Base-by-base conservation (phyloP, 352 stramenopile genomes). In the Globisporangium cederbergense region DNA sequence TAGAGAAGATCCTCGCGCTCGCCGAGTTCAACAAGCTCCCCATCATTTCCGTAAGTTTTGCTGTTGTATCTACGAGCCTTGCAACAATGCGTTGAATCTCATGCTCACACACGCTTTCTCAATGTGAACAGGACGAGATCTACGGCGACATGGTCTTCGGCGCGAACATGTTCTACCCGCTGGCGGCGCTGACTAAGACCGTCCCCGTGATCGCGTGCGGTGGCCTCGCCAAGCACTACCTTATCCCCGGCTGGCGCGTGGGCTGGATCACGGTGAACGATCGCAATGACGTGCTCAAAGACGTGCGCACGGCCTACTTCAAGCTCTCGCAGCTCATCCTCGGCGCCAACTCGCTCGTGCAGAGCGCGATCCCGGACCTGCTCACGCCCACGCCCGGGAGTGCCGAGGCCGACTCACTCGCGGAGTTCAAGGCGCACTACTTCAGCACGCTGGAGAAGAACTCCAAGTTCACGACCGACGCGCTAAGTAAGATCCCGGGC, bases 181-280 rank as follows among this genome's bases (percentile, higher is more conserved):
- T 98, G 65, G 93, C 87, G 0, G 74, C 81, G 9, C 70, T 97
- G 43, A 91, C 88, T 18, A 88, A 79, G 52, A 89, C 77, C 11
- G 89, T 97, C 1, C 89, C 89, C 0, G 79, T 97, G 9, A 72
- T 97, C 11, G 73, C 84, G 8, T 73, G 95, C 18, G 77, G 87
- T 47, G 90, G 90, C n/a, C 68, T 99, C 16, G 95, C 94, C 13
- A 99, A 99, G 76, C 93, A 98, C 65, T 99, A 97, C 70, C 74
- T 98, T 18, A 81, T 98, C 18, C 95, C 97, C 18, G 97, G 97
- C 34, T 98, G 95, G 93, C 86, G 97, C 60, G 80, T 99, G 8
- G 97, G 97, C 22, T 99, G 97, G 96, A 67, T 98, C 52, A 83
- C 97, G 56, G 91, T 99, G 58, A 89, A 98, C 65, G 96, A 98